A percentile compares a stretch with the other conserved stretches of the same genome.
phyloP scores from a whole-genome alignment of 257 asterid species.

The Solanum clarkiae region DNA sequence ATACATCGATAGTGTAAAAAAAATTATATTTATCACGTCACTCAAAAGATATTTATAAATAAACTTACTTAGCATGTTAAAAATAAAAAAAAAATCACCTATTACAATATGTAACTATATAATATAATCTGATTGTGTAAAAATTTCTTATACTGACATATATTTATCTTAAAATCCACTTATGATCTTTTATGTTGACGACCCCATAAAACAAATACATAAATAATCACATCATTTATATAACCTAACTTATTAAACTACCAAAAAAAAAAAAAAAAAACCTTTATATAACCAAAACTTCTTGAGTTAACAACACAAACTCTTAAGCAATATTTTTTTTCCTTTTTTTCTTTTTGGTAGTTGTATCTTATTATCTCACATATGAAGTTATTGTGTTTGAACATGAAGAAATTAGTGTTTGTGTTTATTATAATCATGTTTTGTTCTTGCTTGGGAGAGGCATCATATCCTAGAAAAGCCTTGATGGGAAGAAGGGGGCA shows the following conservation, averaged over 20 bases:
- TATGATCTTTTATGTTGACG: constrained; percentile 15
- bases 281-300: not conserved
- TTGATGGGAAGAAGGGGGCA: not conserved
- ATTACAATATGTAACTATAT: not conserved
- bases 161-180: constrained; percentile 1
- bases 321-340: not conserved
- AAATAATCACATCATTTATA: not conserved
- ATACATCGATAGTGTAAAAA: not conserved
- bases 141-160: not conserved
- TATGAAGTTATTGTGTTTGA: not conserved
- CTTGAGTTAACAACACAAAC: not conserved
- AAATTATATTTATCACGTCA: not conserved
- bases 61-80: not conserved
- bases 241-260: not conserved
- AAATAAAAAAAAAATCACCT: not conserved
- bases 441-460: not conserved
- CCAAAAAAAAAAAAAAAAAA: not conserved
- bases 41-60: not conserved
- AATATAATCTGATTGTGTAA: not conserved
- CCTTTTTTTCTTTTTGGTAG: not conserved
- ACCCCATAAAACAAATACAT: constrained; percentile 1
- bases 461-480: not conserved
- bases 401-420: not conserved
- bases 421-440: not conserved
- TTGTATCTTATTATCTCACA: not conserved